These are phyloP conservation scores for Alternaria novae-zelandiae DNA, from an alignment of 2,329 filamentous ascomycete genomes.

Conservation along the genomic window DNA sequence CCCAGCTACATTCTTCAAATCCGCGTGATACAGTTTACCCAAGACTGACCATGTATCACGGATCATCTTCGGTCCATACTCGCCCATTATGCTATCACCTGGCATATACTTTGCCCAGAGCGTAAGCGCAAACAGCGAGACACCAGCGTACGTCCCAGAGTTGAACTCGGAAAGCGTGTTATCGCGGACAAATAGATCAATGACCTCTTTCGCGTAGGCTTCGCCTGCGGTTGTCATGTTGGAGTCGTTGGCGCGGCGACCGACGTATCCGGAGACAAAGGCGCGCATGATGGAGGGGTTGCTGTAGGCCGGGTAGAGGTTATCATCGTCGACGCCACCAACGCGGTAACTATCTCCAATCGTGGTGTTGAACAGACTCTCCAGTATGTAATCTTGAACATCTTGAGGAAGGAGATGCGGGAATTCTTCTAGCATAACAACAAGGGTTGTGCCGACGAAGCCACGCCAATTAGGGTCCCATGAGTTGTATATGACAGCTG, in stretches of 20 bases:
- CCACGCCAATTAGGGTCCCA: conserved; percentile 72
- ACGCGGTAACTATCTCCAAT: conserved; percentile 68
- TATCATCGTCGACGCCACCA: conserved; percentile 65
- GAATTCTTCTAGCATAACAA: conserved; percentile 67
- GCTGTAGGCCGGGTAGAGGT: conserved; percentile 67
- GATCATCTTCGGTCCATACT: conserved; percentile 61
- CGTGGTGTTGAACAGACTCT: conserved; percentile 62
- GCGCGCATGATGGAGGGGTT: conserved; percentile 70
- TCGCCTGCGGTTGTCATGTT: conserved; percentile 68
- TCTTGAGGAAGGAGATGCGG: conserved; percentile 53
- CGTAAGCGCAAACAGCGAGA: conserved; percentile 65
- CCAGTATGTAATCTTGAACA: conserved; percentile 55
- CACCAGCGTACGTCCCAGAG: conserved; percentile 67
- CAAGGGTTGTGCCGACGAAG: conserved; percentile 65
- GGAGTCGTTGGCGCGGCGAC: conserved; percentile 58
- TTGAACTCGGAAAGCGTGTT: conserved; percentile 69
- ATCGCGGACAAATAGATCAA: conserved; percentile 62
- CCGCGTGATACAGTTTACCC: conserved; percentile 63
- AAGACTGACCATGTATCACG: conserved; percentile 60
- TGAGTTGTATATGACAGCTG: conserved; percentile 59
- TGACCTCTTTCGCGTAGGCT: conserved; percentile 60
- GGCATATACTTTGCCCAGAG: conserved; percentile 67
- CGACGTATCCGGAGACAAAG: conserved; percentile 65
- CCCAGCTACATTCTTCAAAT: conserved; percentile 66
- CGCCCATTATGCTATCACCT: conserved; percentile 59